These are phyloP conservation scores for Cenchrus americanus DNA, from an alignment of 176 grass and related monocot genomes.

Conservation along the genomic window DNA sequence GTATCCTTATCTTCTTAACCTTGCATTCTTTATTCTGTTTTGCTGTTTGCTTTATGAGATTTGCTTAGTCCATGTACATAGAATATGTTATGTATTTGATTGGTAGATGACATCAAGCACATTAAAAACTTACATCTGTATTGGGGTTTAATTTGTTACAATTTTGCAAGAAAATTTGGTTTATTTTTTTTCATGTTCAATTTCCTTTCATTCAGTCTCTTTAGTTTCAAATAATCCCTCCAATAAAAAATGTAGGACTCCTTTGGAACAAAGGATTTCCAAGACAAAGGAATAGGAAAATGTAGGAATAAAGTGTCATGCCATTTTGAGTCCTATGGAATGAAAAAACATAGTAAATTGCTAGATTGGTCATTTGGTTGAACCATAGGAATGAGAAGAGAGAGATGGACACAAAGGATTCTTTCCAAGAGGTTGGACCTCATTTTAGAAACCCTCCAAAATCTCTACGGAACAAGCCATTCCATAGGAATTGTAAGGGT, in stretches of 20 bases:
- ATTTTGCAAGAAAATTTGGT: not conserved
- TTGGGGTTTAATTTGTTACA: not conserved
- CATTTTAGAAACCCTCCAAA: too few species aligned
- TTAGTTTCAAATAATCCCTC: slow-evolving; percentile 14
- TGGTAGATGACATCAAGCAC: not conserved
- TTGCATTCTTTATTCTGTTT: slow-evolving; percentile 15
- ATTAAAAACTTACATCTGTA: slow-evolving; percentile 11
- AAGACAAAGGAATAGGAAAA: too few species aligned
- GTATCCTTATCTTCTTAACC: slow-evolving; percentile 67
- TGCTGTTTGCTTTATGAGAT: not conserved
- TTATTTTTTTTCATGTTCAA: not conserved
- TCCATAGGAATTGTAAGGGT: too few species aligned
- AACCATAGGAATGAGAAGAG: too few species aligned
- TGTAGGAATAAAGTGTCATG: too few species aligned
- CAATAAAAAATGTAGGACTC: not conserved
- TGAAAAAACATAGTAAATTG: too few species aligned
- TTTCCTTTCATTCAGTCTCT: not conserved
- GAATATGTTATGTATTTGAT: not conserved
- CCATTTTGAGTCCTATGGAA: too few species aligned
- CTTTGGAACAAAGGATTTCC: too few species aligned
- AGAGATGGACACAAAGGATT: too few species aligned
- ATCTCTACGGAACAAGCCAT: too few species aligned
- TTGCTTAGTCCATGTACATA: slow-evolving; percentile 18
- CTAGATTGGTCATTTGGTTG: too few species aligned
- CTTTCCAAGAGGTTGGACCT: too few species aligned